These are phyloP conservation scores for Chytriomyces sp. DNA, from an alignment of 192 early-diverging fungal species.

Conservation along the genomic window DNA sequence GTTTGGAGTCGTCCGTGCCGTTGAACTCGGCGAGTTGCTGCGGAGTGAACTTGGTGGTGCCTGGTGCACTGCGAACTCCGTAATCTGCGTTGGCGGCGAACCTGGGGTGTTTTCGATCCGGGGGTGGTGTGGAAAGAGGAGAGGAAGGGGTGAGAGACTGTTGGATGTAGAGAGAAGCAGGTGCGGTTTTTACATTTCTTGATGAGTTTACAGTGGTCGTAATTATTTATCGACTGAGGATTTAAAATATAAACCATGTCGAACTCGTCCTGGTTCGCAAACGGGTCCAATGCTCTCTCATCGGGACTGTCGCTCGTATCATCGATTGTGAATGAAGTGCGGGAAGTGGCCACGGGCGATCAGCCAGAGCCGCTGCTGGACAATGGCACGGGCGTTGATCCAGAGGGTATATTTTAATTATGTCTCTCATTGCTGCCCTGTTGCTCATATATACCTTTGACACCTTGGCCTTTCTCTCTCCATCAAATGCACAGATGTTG, in stretches of 20 bases:
- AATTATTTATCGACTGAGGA: no score
- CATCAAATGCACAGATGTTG: background rate
- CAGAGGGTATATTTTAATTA: background rate
- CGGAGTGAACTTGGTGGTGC: constrained; percentile 51
- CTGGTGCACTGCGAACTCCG: constrained; percentile 16
- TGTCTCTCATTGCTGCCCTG: background rate
- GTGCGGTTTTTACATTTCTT: no score
- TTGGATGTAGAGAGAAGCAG: no score
- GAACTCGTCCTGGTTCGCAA: constrained; percentile 10
- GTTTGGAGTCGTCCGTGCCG: constrained; percentile 58
- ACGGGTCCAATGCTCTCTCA: constrained; percentile 1
- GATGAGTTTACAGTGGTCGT: no score
- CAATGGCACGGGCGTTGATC: background rate
- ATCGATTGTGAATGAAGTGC: constrained; percentile 10
- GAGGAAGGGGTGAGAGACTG: no score
- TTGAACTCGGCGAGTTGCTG: constrained; percentile 67
- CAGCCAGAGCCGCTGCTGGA: background rate
- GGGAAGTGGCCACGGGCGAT: background rate
- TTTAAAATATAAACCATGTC: background rate
- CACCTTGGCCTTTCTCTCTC: background rate
- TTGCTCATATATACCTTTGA: background rate
- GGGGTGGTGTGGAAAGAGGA: background rate
- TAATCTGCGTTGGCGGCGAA: constrained; percentile 24
- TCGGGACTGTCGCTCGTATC: constrained; percentile 13
- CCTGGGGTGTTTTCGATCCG: background rate